Evolutionary conservation across 495 filamentous ascomycete species (phyloP).

Genomic region (Neurospora pannonica): DNA sequence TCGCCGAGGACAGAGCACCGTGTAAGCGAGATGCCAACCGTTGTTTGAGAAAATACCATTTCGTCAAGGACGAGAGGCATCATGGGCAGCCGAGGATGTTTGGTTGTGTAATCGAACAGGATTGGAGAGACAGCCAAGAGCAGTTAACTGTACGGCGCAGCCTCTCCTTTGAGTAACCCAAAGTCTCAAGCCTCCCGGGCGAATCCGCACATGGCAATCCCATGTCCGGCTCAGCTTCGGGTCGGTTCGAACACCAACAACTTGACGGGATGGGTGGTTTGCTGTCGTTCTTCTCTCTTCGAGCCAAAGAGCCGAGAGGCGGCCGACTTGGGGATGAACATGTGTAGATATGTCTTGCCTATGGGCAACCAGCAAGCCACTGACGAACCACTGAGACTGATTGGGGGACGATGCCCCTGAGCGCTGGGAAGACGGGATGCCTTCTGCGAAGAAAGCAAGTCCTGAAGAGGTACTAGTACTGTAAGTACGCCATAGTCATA

Average conservation of each 20-base stretch:
- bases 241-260: neutral
- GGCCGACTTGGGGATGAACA: neutral
- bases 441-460: neutral
- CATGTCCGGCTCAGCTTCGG: neutral
- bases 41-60: neutral
- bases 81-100: neutral
- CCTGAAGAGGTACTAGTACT: neutral
- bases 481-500: neutral
- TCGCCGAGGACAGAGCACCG: neutral
- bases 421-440: neutral
- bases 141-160: neutral
- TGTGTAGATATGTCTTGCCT: neutral
- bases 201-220: neutral
- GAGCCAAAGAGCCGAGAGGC: neutral
- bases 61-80: neutral
- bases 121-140: neutral
- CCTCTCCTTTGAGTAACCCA: neutral
- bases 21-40: neutral
- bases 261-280: neutral
- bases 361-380: neutral
- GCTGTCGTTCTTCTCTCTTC: neutral
- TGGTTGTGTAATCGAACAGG: neutral
- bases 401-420: neutral
- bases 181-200: neutral
- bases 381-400: neutral